Evolutionary conservation across 768 basidiomycete genomes (phyloP).

Genomic region (Rhodosporidiobolus odoratus): DNA sequence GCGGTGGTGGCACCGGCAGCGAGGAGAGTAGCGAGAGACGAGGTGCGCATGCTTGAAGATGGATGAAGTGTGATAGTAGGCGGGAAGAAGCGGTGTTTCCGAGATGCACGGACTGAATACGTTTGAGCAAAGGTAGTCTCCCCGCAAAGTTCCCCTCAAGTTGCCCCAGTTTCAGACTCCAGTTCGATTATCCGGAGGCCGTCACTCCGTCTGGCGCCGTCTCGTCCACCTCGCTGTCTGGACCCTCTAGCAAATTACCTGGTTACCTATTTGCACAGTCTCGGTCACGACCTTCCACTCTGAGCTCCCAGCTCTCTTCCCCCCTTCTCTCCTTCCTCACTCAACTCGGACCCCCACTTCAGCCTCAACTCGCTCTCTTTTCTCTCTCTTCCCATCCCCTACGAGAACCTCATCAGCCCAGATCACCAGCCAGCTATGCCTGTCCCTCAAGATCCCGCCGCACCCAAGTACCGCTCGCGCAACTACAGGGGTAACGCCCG

Average conservation of each 20-base stretch:
- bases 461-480: constrained; percentile 17
- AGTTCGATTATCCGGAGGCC: too few relatives aligned
- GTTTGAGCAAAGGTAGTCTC: too few relatives aligned
- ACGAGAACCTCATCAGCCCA: neutral
- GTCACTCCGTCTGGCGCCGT: too few relatives aligned
- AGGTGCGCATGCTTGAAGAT: constrained; percentile 4
- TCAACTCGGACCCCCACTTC: too few relatives aligned
- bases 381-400: neutral
- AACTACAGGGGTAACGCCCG: constrained; percentile 30
- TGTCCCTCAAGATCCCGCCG: neutral
- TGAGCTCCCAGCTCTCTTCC: too few relatives aligned
- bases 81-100: neutral
- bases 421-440: neutral
- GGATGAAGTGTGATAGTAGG: neutral
- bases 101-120: too few relatives aligned
- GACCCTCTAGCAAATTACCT: too few relatives aligned
- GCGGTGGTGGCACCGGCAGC: neutral
- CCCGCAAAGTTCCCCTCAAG: too few relatives aligned
- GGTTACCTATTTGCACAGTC: too few relatives aligned
- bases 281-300: too few relatives aligned
- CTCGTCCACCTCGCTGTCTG: too few relatives aligned
- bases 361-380: neutral
- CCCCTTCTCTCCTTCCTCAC: neutral
- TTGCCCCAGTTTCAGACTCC: too few relatives aligned
- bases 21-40: neutral